Evolutionary conservation across 805 yeast species (phyloP), one percentile per base, ranked within the genome.

Genomic region (Saturnispora serradocipensis): DNA sequence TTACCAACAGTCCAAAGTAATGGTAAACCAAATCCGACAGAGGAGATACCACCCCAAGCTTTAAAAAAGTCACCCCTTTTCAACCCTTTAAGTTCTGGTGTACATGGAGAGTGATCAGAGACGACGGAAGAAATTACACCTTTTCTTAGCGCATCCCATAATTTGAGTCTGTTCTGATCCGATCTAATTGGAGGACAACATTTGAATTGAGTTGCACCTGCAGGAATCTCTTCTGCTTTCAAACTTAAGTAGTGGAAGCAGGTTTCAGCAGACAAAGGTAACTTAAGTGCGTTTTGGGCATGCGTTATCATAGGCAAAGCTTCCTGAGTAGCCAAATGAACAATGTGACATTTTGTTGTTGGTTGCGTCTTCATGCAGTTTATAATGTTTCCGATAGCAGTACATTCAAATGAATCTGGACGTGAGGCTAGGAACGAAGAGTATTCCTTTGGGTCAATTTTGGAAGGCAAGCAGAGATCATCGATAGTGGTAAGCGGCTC

Each of bases 41-140:
- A 86, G 2, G 96, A 76, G 40, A 90, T 88, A 9, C 98, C 98
- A 35, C 97, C 98, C 98, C 98, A 90, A 2, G 97, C 95, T 35
- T 82, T 77, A 59, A 90, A 80, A 65, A 90, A 90, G 64, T 90
- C 96, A 40, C 97, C 97, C 54, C 79, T 74, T 10, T 80, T 84
- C 49, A 88, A 72, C 22, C 87, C 86, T 67, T 90, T 90, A 61
- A 90, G 72, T 54, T 88, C 88, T 0, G 97, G 96, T 0, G 96
- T 88, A 68, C 98, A 90, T 2, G 97, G 98, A 4, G 96, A 87
- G 68, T 90, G 98, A 66, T 90, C 98, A 11, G 95, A 86, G 6
- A 91, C 97, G 4, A 90, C 95, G 3, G 96, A 82, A 15, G 86
- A 78, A 54, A 90, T 83, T 32, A 82, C 70, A 36, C 80, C 81